These are phyloP conservation scores for Spatholobus suberectus DNA, from an alignment of 306 rosid species.

Conservation along the genomic window DNA sequence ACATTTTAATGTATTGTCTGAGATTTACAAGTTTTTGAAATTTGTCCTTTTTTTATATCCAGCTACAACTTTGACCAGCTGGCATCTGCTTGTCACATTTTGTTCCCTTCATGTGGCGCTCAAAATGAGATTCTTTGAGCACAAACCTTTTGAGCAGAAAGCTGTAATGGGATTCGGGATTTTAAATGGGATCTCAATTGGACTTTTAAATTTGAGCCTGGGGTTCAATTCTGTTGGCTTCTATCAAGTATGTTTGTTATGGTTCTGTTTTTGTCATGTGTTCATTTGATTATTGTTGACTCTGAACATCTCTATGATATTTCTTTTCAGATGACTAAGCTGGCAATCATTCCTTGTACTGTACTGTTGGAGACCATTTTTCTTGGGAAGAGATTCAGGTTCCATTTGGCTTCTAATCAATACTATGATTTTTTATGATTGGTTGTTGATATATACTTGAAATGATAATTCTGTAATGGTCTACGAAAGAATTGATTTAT, in stretches of 20 bases:
- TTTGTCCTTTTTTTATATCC: constrained; percentile 46
- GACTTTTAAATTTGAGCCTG: constrained; percentile 94
- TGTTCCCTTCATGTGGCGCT: constrained; percentile 94
- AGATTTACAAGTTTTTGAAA: constrained; percentile 25
- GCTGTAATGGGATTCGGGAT: constrained; percentile 93
- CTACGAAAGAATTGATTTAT: constrained; percentile 12
- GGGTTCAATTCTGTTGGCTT: constrained; percentile 99
- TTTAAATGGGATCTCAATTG: constrained; percentile 97
- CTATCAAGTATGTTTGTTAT: constrained; percentile 71
- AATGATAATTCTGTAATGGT: constrained; percentile 7
- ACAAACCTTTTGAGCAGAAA: constrained; percentile 84
- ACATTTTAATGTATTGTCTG: neutral
- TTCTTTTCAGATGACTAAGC: constrained; percentile 88
- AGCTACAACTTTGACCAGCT: constrained; percentile 99
- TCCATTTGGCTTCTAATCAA: constrained; percentile 32
- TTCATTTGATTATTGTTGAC: constrained; percentile 28
- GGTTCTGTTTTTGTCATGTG: constrained; percentile 26
- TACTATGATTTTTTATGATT: constrained; percentile 19
- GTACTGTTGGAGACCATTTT: constrained; percentile 95
- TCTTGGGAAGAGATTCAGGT: constrained; percentile 93
- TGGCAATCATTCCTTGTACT: constrained; percentile 99
- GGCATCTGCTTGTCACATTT: constrained; percentile 99
- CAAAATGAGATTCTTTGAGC: constrained; percentile 87
- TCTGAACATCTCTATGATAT: constrained; percentile 42
- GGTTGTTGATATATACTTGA: constrained; percentile 19